phyloP scores from a whole-genome alignment of 2,329 filamentous ascomycete species.

The Alternaria alternata region DNA sequence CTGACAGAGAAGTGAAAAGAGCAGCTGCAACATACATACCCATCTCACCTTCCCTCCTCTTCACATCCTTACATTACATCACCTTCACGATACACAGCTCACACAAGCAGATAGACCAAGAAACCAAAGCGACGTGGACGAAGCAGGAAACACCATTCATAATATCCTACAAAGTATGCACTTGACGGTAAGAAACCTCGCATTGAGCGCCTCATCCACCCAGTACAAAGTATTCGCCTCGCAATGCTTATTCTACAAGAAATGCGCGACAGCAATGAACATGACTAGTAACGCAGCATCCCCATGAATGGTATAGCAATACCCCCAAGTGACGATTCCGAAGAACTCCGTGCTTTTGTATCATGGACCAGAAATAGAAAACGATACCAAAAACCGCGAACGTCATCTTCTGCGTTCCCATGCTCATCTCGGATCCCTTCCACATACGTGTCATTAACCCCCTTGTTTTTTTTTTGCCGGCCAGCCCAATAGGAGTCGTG shows the following conservation, averaged over 20 bases:
- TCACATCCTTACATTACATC: background rate
- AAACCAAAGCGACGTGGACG: background rate
- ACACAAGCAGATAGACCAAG: background rate
- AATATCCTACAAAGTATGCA: conserved; percentile 34
- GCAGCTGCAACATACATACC: background rate
- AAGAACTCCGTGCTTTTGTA: conserved; percentile 29
- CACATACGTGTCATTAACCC: conserved; percentile 26
- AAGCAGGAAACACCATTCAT: conserved; percentile 22
- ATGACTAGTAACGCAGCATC: conserved; percentile 21
- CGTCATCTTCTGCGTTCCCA: conserved; percentile 5
- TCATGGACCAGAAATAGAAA: conserved; percentile 17
- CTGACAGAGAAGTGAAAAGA: background rate
- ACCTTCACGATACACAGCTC: background rate
- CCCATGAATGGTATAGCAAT: conserved; percentile 15
- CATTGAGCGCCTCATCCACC: conserved; percentile 12
- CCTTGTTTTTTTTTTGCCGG: conserved; percentile 27
- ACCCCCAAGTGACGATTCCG: conserved; percentile 19
- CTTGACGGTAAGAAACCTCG: conserved; percentile 10
- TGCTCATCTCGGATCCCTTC: conserved; percentile 7
- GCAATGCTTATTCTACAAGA: conserved; percentile 36
- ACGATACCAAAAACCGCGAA: conserved; percentile 16
- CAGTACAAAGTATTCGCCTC: conserved; percentile 23
- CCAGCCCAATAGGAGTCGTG: conserved; percentile 34
- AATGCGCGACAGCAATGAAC: conserved; percentile 20
- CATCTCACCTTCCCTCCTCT: background rate